phyloP scores from a whole-genome alignment of 768 basidiomycete genomes.

The Tricholoma furcatifolium region DNA sequence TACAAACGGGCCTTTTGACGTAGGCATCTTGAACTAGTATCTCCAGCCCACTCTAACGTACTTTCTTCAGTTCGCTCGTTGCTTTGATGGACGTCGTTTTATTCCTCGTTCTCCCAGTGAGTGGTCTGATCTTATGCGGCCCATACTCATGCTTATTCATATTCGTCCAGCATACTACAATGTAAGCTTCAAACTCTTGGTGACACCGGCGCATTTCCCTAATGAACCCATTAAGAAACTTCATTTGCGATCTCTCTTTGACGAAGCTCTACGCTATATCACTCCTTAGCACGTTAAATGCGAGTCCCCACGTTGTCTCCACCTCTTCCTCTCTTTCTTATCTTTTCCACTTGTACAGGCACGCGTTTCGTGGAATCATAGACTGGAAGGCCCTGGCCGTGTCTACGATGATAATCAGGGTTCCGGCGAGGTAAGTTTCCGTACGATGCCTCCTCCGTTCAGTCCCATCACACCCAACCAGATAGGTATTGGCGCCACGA shows the following conservation, averaged over 20 bases:
- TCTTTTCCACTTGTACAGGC: neutral
- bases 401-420: neutral
- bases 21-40: slow-evolving; percentile 8
- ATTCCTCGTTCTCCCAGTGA: slow-evolving; percentile 40
- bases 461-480: neutral
- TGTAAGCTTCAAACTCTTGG: slow-evolving; percentile 23
- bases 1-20: slow-evolving; percentile 40
- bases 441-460: too few relatives aligned
- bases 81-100: slow-evolving; percentile 41
- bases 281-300: slow-evolving; percentile 44
- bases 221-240: slow-evolving; percentile 31
- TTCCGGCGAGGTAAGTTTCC: neutral
- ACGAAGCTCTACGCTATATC: slow-evolving; percentile 47
- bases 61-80: slow-evolving; percentile 28
- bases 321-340: neutral
- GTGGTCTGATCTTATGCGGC: neutral
- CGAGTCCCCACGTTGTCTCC: slow-evolving; percentile 20
- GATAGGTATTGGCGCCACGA: neutral
- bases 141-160: neutral
- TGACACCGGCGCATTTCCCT: neutral
- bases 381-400: neutral
- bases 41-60: neutral
- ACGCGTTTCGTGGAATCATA: neutral
- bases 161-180: slow-evolving; percentile 33
- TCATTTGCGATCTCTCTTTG: slow-evolving; percentile 45